phyloP scores from a whole-genome alignment of 768 basidiomycete species.

The Boletales sp. region DNA sequence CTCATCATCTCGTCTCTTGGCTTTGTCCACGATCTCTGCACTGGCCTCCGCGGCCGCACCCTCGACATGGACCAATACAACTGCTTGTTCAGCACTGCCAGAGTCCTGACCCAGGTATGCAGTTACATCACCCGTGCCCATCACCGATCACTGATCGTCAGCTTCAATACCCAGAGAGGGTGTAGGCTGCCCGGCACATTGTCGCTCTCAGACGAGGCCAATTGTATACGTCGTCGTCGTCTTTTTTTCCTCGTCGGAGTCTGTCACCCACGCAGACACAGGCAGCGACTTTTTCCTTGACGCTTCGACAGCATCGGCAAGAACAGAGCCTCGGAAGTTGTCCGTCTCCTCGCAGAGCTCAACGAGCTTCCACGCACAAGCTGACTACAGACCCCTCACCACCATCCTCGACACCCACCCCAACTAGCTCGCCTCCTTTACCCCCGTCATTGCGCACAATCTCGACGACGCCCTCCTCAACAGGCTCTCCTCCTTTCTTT shows the following conservation, averaged over 20 bases:
- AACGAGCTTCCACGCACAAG: constrained; percentile 79
- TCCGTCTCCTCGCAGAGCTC: constrained; percentile 73
- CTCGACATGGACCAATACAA: constrained; percentile 96
- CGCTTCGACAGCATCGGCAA: constrained; percentile 71
- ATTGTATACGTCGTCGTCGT: constrained; percentile 68
- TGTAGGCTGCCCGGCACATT: constrained; percentile 81
- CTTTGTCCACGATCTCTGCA: constrained; percentile 91
- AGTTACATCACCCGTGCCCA: neutral
- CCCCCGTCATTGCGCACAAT: constrained; percentile 85
- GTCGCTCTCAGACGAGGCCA: constrained; percentile 88
- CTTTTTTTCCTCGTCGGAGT: constrained; percentile 5
- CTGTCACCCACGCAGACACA: constrained; percentile 69
- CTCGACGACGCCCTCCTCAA: constrained; percentile 53
- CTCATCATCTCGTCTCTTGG: constrained; percentile 87
- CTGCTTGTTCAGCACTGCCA: constrained; percentile 83
- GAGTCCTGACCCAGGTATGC: constrained; percentile 81
- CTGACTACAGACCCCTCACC: constrained; percentile 54
- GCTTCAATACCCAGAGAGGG: constrained; percentile 56
- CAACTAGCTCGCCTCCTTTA: constrained; percentile 58
- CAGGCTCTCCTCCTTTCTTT: constrained; percentile 61
- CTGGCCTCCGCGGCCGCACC: constrained; percentile 67
- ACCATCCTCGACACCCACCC: constrained; percentile 54
- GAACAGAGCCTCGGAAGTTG: constrained; percentile 77
- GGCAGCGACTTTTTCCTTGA: constrained; percentile 97
- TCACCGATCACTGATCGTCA: neutral